phyloP scores from a whole-genome alignment of 2,329 filamentous ascomycete species.

The Exophiala sp. region DNA sequence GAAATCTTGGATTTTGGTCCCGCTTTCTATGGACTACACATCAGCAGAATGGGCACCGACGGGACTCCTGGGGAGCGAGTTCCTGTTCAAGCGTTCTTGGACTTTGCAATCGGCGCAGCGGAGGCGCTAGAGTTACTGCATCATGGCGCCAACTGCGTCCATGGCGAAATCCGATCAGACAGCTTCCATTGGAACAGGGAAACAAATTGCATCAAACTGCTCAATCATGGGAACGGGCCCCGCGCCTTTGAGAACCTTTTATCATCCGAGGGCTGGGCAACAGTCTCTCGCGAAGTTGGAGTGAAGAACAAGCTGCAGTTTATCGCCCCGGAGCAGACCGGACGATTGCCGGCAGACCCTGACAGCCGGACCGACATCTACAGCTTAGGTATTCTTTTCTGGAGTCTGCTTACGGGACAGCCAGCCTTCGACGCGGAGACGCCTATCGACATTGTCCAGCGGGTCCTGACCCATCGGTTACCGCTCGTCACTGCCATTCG shows the following conservation, averaged over 20 bases:
- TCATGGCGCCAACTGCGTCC: constrained; percentile 76
- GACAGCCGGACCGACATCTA: constrained; percentile 92
- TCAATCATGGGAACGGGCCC: constrained; percentile 79
- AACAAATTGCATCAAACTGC: constrained; percentile 65
- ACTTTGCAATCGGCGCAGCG: constrained; percentile 83
- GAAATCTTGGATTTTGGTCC: constrained; percentile 67
- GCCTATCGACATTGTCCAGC: constrained; percentile 86
- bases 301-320: constrained; percentile 85
- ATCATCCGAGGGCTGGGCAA: constrained; percentile 76
- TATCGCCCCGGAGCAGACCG: constrained; percentile 91
- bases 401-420: constrained; percentile 73
- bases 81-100: constrained; percentile 69
- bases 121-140: constrained; percentile 87
- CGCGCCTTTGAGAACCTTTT: constrained; percentile 87
- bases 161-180: constrained; percentile 85
- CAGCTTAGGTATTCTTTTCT: constrained; percentile 82
- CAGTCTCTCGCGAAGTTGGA: constrained; percentile 72
- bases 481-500: constrained; percentile 69
- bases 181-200: constrained; percentile 80
- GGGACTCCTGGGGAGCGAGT: constrained; percentile 54
- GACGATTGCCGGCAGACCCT: constrained; percentile 83
- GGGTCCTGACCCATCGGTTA: constrained; percentile 72
- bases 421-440: constrained; percentile 73
- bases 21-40: constrained; percentile 58
- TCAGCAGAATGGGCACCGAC: constrained; percentile 37